Conservation (phyloP, 1,284 basidiomycete species). For the Blastosporella zonata region DNA sequence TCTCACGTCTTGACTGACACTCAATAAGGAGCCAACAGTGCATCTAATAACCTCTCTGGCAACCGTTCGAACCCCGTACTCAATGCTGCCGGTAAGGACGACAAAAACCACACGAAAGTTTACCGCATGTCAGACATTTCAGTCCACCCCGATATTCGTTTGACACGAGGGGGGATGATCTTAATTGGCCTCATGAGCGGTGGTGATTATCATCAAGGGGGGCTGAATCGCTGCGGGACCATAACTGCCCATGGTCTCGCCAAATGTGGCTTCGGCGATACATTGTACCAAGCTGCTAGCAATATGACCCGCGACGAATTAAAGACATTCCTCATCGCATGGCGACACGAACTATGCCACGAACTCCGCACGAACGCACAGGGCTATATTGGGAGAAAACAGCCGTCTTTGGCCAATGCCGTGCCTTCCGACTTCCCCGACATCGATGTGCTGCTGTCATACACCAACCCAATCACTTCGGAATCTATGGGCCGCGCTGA, state of each 20-base stretch:
- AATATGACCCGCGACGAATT: slow-evolving; percentile 47
- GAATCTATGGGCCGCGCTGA: slow-evolving; percentile 48
- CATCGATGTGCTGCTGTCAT: slow-evolving; percentile 67
- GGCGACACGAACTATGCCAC: slow-evolving; percentile 61
- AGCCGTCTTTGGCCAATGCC: slow-evolving; percentile 54
- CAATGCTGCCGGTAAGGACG: slow-evolving; percentile 65
- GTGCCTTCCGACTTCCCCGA: slow-evolving; percentile 65
- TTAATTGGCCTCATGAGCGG: slow-evolving; percentile 85
- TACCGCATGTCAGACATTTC: slow-evolving; percentile 57
- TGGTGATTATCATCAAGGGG: slow-evolving; percentile 84
- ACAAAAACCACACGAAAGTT: slow-evolving; percentile 71
- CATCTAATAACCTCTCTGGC: slow-evolving; percentile 71
- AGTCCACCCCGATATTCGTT: slow-evolving; percentile 48
- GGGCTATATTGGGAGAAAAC: slow-evolving; percentile 59
- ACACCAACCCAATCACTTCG: slow-evolving; percentile 73
- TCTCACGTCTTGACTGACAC: slow-evolving; percentile 4
- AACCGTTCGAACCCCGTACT: slow-evolving; percentile 58
- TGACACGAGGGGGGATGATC: slow-evolving; percentile 76
- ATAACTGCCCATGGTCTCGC: slow-evolving; percentile 67
- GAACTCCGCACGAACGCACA: slow-evolving; percentile 73
- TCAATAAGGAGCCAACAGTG: slow-evolving; percentile 38
- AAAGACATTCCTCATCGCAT: slow-evolving; percentile 52
- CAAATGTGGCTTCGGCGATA: slow-evolving; percentile 67
- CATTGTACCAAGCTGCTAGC: slow-evolving; percentile 61
- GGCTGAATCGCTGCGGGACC: slow-evolving; percentile 61